phyloP scores from a whole-genome alignment of 73 alveolate genomes.

The Paramecium tetraurelia region DNA sequence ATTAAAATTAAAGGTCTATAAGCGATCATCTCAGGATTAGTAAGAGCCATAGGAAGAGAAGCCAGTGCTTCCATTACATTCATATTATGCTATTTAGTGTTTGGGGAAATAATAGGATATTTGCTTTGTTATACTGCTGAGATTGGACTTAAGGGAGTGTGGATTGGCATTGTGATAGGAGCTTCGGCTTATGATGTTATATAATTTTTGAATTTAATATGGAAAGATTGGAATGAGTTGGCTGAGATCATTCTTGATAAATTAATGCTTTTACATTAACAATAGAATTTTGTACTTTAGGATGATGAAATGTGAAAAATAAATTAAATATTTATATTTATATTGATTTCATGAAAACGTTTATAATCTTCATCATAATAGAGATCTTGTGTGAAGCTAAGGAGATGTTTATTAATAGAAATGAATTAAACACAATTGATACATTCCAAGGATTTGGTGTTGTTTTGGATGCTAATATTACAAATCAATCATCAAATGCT shows the following conservation, averaged over 20 bases:
- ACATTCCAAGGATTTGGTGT: background rate
- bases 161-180: background rate
- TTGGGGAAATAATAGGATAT: background rate
- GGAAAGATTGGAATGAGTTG: background rate
- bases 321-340: background rate
- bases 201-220: background rate
- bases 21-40: background rate
- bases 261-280: background rate
- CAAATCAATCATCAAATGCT: background rate
- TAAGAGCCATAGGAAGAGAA: slow-evolving; percentile 6
- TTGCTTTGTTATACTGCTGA: background rate
- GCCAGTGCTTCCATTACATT: background rate
- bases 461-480: background rate
- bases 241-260: background rate
- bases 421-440: background rate
- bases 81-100: background rate
- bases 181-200: background rate
- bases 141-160: background rate
- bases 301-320: background rate
- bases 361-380: background rate
- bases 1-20: background rate
- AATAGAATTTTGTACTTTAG: background rate
- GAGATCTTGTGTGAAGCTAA: background rate
- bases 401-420: background rate
- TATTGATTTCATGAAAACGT: background rate